phyloP scores from a whole-genome alignment of 345 rosid genomes.

The Pistacia vera region DNA sequence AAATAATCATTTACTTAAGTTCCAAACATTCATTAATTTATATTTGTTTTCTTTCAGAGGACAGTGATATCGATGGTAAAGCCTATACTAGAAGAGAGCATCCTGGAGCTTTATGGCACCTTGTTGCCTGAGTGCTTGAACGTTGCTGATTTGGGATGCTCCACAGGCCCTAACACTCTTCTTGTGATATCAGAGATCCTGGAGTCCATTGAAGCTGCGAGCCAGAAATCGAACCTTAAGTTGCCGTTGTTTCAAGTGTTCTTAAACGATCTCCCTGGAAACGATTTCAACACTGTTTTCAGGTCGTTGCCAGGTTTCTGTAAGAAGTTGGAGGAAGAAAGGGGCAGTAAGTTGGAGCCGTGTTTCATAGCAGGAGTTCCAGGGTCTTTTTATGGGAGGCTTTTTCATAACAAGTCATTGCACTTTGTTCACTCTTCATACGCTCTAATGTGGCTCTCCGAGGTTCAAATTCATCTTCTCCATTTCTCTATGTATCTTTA shows the following conservation, averaged over 20 bases:
- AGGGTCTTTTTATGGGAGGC: conserved; percentile 31
- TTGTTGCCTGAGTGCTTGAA: conserved; percentile 16
- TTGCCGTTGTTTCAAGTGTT: conserved; percentile 19
- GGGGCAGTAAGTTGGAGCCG: conserved; percentile 10
- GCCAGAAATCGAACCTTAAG: neutral
- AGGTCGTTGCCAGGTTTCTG: conserved; percentile 25
- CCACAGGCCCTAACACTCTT: conserved; percentile 26
- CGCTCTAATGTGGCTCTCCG: conserved; percentile 21
- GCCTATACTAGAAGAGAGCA: conserved; percentile 19
- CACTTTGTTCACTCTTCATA: conserved; percentile 32
- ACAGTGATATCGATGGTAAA: conserved; percentile 17
- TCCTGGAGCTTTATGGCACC: conserved; percentile 9
- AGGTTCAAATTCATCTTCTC: neutral
- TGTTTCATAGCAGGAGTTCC: conserved; percentile 23
- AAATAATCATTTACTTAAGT: no score
- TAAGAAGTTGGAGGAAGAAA: conserved; percentile 7
- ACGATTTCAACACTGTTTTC: conserved; percentile 28
- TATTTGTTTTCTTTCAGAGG: conserved; percentile 13
- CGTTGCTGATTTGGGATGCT: conserved; percentile 35
- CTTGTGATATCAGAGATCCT: conserved; percentile 16
- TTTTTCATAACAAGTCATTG: conserved; percentile 18
- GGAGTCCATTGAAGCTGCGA: neutral
- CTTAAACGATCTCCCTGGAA: conserved; percentile 35
- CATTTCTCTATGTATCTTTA: neutral
- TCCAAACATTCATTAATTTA: no score